Evolutionary conservation across 805 yeast genomes (phyloP), one percentile per base, ranked within the genome.

Genomic region (Kazachstania bromeliacearum): DNA sequence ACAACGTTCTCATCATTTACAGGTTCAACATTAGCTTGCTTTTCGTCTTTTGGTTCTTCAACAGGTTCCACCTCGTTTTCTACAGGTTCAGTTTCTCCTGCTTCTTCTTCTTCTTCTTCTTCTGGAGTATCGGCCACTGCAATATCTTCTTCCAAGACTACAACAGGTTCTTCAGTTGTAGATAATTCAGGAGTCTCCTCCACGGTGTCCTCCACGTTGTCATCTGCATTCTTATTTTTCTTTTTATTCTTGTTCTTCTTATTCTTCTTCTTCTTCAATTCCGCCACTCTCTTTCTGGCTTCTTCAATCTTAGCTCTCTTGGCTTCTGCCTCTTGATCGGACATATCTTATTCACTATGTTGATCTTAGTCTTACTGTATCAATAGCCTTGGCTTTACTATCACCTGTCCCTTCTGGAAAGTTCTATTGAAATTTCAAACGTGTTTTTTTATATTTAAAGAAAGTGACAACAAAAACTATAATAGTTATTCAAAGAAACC

Each of bases 261-360:
- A 53, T 68, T 72, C 53, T 63, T 66, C 57, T 67, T 67, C 59
- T 73, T 73, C 64, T 76, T 81, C 65, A 81, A 60, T 48, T 79
- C 84, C 40, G 80, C 87, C 28, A 71, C 75, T 44, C 77, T 72
- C 62, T 77, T 79, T 49, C 81, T 71, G 4, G 89, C 92, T 2
- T 79, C 80, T 44, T 79, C 85, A 34, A 83, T 73, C 51, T 76
- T 82, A 33, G 72, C 75, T 43, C 76, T 70, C 16, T 52, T 48
- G 31, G 51, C 57, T 14, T 61, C 66, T 19, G 54, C 63, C 10
- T 55, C 55, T 25, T 53, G 43, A 24, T 59, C 66, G 24, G 53
- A 42, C 59, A 53, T 53, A 3, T 17, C 20, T 14, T 31, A 13
- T 12, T 24, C 23, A 23, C 8, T 22, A 9, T 22, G 20, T 8